Percentiles rank a stretch among this genome's conserved stretches.
These are phyloP conservation scores for Sphaerulina vaccinii DNA, from an alignment of 2,329 filamentous ascomycete species.

Conservation along the genomic window DNA sequence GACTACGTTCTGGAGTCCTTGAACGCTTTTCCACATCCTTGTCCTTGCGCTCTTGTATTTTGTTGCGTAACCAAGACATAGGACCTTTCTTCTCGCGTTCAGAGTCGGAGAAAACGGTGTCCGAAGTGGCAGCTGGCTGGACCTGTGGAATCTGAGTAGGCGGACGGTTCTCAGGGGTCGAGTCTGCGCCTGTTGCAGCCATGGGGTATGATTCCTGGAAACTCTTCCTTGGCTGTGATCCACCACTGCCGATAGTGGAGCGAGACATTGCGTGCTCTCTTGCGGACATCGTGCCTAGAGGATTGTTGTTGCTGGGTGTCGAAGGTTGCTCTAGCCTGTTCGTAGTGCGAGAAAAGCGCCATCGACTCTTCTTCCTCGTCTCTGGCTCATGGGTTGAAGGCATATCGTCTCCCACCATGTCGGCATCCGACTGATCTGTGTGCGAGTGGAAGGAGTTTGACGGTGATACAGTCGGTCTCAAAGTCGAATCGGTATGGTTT, in stretches of 20 bases:
- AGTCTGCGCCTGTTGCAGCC: constrained; percentile 24
- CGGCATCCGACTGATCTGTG: constrained; percentile 79
- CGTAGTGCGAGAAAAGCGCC: constrained; percentile 60
- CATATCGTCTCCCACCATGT: constrained; percentile 64
- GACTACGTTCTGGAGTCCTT: constrained; percentile 38
- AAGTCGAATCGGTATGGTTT: constrained; percentile 58
- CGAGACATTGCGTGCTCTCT: constrained; percentile 34
- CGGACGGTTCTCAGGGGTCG: constrained; percentile 17
- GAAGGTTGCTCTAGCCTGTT: constrained; percentile 33
- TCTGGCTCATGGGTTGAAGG: constrained; percentile 37
- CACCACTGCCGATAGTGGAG: constrained; percentile 35
- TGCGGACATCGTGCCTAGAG: constrained; percentile 33
- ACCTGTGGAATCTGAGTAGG: constrained; percentile 15
- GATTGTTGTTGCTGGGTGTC: constrained; percentile 27
- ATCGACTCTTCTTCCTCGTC: constrained; percentile 70
- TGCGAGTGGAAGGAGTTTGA: constrained; percentile 73
- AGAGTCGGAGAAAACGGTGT: constrained; percentile 38
- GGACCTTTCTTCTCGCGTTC: constrained; percentile 58
- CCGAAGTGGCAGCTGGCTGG: constrained; percentile 27
- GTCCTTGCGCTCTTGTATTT: constrained; percentile 60
- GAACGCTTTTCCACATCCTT: constrained; percentile 51
- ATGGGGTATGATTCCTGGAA: constrained; percentile 33
- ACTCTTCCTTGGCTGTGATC: constrained; percentile 30
- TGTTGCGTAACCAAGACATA: constrained; percentile 65
- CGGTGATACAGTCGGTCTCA: constrained; percentile 70